A percentile compares a stretch with the other conserved stretches of the same genome.
phyloP scores from a whole-genome alignment of 257 asterid genomes.

The Paraleonurus japonicus region DNA sequence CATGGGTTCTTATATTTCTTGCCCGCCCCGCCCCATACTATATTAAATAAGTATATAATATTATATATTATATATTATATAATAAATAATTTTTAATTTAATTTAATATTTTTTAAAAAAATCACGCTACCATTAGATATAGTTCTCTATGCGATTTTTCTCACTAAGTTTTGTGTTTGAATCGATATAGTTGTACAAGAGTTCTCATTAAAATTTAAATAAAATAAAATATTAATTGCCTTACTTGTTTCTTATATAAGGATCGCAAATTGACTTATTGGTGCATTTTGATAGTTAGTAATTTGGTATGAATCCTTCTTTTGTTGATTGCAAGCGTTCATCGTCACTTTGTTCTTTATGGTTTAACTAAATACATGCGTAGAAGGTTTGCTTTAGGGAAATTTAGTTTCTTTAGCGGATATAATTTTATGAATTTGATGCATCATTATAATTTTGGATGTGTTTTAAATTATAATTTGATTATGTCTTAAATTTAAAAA shows the following conservation, averaged over 20 bases:
- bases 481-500: too few species aligned
- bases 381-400: constrained; percentile 73
- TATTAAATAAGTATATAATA: too few species aligned
- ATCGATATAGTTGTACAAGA: neutral
- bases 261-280: neutral
- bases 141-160: neutral
- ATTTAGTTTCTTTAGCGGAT: too few species aligned
- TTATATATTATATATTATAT: too few species aligned
- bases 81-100: too few species aligned
- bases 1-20: too few species aligned
- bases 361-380: constrained; percentile 51
- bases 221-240: neutral
- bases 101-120: too few species aligned
- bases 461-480: too few species aligned
- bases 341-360: constrained; percentile 65
- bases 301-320: neutral
- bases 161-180: neutral
- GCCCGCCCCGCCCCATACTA: too few species aligned
- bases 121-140: neutral
- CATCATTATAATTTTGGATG: too few species aligned
- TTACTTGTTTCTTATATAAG: neutral
- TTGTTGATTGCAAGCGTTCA: constrained; percentile 66
- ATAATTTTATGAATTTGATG: too few species aligned
- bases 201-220: neutral
- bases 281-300: neutral